phyloP scores from a whole-genome alignment of 345 rosid species.

The Brassica nigra region DNA sequence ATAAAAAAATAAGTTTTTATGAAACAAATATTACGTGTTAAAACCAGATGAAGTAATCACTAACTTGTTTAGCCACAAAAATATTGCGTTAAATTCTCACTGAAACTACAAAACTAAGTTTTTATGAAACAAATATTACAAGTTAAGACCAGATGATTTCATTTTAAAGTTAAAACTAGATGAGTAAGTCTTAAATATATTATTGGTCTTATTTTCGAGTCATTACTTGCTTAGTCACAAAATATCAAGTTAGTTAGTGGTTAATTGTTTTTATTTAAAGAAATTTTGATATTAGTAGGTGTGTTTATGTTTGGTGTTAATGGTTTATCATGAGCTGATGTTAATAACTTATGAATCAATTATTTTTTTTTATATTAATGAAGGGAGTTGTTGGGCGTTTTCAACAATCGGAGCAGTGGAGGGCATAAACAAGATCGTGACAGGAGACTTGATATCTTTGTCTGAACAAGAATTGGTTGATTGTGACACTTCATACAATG shows the following conservation, averaged over 20 bases:
- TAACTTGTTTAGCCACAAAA: neutral
- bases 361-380: neutral
- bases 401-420: constrained; percentile 82
- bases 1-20: neutral
- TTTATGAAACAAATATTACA: neutral
- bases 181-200: neutral
- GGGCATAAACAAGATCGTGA: constrained; percentile 75
- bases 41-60: neutral
- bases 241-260: neutral
- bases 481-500: constrained; percentile 61
- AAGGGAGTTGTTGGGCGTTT: constrained; percentile 97
- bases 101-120: neutral
- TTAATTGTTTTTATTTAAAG: neutral
- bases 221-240: neutral
- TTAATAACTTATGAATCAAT: constrained; percentile 1
- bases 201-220: neutral
- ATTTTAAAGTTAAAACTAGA: neutral
- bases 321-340: neutral
- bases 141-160: neutral
- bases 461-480: constrained; percentile 89
- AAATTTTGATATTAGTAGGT: neutral
- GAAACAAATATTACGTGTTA: neutral
- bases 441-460: constrained; percentile 56
- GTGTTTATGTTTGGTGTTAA: neutral
- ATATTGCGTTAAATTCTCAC: neutral